phyloP scores from a whole-genome alignment of 1,284 basidiomycete genomes.

The Puccinia brachypodii region DNA sequence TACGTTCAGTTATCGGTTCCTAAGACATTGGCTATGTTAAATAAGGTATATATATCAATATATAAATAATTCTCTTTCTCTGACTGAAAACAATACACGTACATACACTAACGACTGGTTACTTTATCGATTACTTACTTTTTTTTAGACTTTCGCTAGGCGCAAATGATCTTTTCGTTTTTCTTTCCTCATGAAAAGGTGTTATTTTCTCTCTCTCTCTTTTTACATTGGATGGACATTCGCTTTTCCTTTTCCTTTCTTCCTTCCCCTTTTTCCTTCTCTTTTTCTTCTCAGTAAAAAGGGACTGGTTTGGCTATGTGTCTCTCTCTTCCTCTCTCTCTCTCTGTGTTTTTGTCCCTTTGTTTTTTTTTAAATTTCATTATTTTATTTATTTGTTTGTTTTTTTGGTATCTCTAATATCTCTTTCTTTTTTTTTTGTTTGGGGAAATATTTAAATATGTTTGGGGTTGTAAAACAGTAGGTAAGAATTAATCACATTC shows the following conservation, averaged over 20 bases:
- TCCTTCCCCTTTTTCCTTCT: slow-evolving; percentile 21
- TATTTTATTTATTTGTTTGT: slow-evolving; percentile 25
- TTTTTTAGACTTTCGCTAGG: neutral
- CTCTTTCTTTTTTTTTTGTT: slow-evolving; percentile 21
- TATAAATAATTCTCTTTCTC: neutral
- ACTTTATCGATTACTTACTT: slow-evolving; percentile 11
- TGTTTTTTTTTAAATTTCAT: slow-evolving; percentile 20
- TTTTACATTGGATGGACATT: neutral
- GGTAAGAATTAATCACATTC: no score
- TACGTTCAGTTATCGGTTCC: slow-evolving; percentile 97
- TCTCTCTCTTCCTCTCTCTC: neutral
- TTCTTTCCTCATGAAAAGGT: neutral
- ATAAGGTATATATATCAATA: slow-evolving; percentile 54
- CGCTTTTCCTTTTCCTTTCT: neutral
- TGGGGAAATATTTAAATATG: no score
- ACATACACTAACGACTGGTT: slow-evolving; percentile 29
- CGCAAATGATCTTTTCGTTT: neutral
- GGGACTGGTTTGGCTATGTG: no score
- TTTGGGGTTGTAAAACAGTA: no score
- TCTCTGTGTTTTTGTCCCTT: neutral
- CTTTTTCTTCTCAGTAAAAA: slow-evolving; percentile 25
- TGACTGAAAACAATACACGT: slow-evolving; percentile 52
- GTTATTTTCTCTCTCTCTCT: neutral
- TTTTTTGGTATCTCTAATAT: slow-evolving; percentile 16
- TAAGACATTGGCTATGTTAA: slow-evolving; percentile 80